A percentile compares a stretch with the other conserved stretches of the same genome.
Conservation (phyloP, 148 eudicot species). For the Rhododendron griersonianum region DNA sequence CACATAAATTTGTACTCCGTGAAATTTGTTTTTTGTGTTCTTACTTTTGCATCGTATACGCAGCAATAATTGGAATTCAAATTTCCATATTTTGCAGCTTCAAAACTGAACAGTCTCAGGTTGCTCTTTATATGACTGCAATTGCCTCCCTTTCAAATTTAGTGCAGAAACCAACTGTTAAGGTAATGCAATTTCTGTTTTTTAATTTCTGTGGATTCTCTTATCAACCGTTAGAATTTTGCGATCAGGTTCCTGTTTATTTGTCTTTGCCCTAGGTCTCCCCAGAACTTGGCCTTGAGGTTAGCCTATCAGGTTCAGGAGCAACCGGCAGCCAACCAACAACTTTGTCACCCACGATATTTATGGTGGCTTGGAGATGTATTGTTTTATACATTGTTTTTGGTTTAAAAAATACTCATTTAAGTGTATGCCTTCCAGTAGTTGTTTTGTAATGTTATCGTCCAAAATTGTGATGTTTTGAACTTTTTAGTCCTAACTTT, state of each 20-base stretch:
- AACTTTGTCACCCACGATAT: conserved; percentile 71
- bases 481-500: conserved; percentile 16
- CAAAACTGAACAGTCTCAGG: conserved; percentile 67
- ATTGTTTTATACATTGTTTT: conserved; percentile 12
- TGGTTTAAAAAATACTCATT: background rate
- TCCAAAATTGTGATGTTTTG: background rate
- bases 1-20: background rate
- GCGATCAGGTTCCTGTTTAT: background rate
- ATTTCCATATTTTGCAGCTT: conserved; percentile 48
- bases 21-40: background rate
- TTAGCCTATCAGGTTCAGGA: conserved; percentile 77
- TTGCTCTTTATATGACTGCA: conserved; percentile 79
- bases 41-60: background rate
- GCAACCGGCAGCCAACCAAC: conserved; percentile 76
- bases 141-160: conserved; percentile 68
- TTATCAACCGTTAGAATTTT: background rate
- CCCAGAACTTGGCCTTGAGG: conserved; percentile 75
- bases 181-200: conserved; percentile 36
- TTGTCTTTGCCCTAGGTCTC: conserved; percentile 32
- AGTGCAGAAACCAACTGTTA: conserved; percentile 68
- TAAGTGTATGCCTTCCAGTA: background rate
- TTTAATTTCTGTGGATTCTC: background rate
- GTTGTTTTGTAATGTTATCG: background rate
- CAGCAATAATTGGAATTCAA: background rate
- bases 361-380: conserved; percentile 89